phyloP scores from a whole-genome alignment of 1,139 yeast genomes.

The Suhomyces chickasaworum region DNA sequence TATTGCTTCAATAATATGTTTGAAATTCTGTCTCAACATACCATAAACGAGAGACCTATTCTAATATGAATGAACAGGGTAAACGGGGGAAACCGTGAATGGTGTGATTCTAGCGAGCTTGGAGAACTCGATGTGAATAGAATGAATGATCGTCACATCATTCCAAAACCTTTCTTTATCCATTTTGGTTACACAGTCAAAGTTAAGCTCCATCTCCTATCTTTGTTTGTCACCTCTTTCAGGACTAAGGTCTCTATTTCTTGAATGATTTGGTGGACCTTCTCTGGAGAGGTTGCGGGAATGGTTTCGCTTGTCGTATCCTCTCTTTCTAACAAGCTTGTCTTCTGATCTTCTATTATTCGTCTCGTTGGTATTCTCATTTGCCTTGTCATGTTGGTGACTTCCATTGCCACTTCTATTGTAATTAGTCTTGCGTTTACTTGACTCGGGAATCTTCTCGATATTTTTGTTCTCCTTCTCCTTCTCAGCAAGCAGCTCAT shows the following conservation, averaged over 20 bases:
- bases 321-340: background rate
- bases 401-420: constrained; percentile 21
- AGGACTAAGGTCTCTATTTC: background rate
- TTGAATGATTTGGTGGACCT: background rate
- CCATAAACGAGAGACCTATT: no score
- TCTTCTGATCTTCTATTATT: background rate
- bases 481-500: constrained; percentile 8
- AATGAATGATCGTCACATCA: no score
- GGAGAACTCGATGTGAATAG: no score
- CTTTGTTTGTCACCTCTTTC: background rate
- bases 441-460: background rate
- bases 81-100: no score
- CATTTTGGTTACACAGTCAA: background rate
- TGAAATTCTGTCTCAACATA: no score
- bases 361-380: background rate
- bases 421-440: constrained; percentile 24
- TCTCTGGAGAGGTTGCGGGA: background rate
- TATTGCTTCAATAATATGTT: no score
- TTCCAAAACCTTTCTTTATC: no score
- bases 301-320: background rate
- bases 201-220: no score
- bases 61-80: no score
- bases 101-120: no score
- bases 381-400: background rate
- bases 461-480: no score